A percentile compares a stretch with the other conserved stretches of the same genome.
Conservation (phyloP, 768 basidiomycete genomes). For the Boletus sensibilis region DNA sequence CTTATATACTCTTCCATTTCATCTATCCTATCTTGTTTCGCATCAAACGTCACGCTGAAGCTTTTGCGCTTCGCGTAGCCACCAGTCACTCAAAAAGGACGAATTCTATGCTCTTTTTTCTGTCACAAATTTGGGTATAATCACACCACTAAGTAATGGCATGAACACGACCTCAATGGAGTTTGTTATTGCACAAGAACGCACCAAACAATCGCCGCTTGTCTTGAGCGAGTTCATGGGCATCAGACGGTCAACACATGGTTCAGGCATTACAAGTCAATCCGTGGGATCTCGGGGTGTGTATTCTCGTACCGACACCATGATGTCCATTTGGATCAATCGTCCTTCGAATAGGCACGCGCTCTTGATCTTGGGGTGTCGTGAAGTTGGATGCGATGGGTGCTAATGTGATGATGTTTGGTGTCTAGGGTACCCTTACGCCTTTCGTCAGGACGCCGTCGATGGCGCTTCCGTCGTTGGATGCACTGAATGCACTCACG, state of each 20-base stretch:
- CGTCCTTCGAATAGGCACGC: slow-evolving; percentile 44
- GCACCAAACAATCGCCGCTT: slow-evolving; percentile 78
- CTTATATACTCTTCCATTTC: not conserved
- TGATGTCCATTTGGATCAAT: not conserved
- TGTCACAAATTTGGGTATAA: slow-evolving; percentile 91
- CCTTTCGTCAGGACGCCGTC: slow-evolving; percentile 95
- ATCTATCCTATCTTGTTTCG: not conserved
- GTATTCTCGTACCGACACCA: slow-evolving; percentile 23
- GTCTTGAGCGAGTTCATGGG: slow-evolving; percentile 98
- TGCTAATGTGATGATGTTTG: slow-evolving; percentile 1
- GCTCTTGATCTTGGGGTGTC: not conserved
- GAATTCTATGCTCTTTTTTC: slow-evolving; percentile 95
- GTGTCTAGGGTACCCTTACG: slow-evolving; percentile 80
- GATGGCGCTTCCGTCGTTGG: slow-evolving; percentile 76
- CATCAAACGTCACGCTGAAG: not conserved
- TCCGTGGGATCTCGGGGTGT: slow-evolving; percentile 90
- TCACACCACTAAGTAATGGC: slow-evolving; percentile 93
- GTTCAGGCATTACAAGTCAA: slow-evolving; percentile 86
- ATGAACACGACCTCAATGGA: slow-evolving; percentile 99
- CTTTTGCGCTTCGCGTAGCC: slow-evolving; percentile 46
- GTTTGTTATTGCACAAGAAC: slow-evolving; percentile 91
- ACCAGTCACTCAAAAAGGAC: slow-evolving; percentile 95
- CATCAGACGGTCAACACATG: slow-evolving; percentile 91
- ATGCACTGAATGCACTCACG: slow-evolving; percentile 72
- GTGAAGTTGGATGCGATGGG: not conserved